Conservation (phyloP, 75 land plant genomes). For the Pinus albicaulis region DNA sequence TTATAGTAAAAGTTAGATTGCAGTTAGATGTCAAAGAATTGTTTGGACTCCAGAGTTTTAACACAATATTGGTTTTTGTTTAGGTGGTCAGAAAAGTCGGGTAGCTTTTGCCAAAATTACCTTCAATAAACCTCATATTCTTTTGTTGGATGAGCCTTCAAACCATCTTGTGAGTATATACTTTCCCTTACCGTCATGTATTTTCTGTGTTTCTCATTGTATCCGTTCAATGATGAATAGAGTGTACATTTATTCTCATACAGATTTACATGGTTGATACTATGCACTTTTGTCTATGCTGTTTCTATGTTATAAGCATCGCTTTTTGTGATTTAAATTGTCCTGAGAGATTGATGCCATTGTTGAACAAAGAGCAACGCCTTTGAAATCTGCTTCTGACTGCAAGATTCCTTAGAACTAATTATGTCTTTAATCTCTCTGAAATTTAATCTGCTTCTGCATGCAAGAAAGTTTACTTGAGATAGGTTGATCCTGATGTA, state of each 20-base stretch:
- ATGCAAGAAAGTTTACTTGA: no score
- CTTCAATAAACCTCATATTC: constrained; percentile 94
- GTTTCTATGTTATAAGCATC: not conserved
- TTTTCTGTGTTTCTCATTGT: not conserved
- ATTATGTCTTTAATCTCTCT: not conserved
- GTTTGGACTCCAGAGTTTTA: not conserved
- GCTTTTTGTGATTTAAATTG: not conserved
- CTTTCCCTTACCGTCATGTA: not conserved
- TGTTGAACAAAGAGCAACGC: no score
- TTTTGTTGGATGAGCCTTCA: constrained; percentile 97
- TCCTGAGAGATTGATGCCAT: not conserved
- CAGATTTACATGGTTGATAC: not conserved
- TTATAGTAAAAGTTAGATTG: not conserved
- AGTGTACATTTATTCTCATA: no score
- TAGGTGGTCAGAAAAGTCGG: constrained; percentile 99
- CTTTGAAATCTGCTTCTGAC: no score
- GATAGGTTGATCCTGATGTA: no score
- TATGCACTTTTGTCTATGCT: not conserved
- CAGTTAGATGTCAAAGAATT: not conserved
- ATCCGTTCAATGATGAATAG: not conserved
- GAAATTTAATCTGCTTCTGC: not conserved
- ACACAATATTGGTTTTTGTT: constrained; percentile 3
- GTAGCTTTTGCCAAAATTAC: constrained; percentile 99
- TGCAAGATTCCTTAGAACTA: not conserved
- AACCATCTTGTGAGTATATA: constrained; percentile 86